Evolutionary conservation across 768 basidiomycete species (phyloP), one percentile per base, ranked within the genome.

Genomic region (Panaeolus papilionaceus): DNA sequence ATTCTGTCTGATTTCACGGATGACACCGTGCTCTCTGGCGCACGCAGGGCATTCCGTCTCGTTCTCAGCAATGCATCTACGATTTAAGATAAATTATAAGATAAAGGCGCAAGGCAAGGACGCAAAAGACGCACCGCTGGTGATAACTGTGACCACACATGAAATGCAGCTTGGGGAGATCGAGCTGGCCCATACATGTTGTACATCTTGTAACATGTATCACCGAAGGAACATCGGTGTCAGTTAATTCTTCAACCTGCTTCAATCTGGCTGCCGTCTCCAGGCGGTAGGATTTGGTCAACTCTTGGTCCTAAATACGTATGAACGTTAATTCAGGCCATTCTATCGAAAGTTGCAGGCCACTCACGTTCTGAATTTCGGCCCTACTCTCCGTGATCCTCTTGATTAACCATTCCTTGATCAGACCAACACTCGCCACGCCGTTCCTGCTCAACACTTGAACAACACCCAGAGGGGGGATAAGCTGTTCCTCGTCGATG

Each of bases 91-190:
- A 4, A 44, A 18, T 18, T 44, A 61, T 63, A 51, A 23, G 51
- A 38, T 51, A 67, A 26, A 7, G 20, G 47, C 5, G 49, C 23
- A 5, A 61, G 20, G 12, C 33, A 38, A 40, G 38, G 38, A 67
- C 33, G 33, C 26, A 65, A 6, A 20, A 54, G 44, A 39, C 78
- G 75, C 79, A 94, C 94, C 96, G 85, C 75, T 97, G 95, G 76
- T 99, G 98, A 81, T 94, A 99, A 68, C 94, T 95, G 76, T 99
- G 98, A 73, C 92, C 90, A 79, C 97, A 99, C 97, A 99, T 98
- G 75, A 98, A 99, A 78, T 99, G 96, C 6, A 99, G 85, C 70
- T 89, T 92, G 0, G 98, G 97, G 10, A 98, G 86, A 76, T 98
- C 96, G 68, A 99, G 87, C 72, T 93, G 94, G 1, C 91, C 94